Evolutionary conservation across 148 eudicot genomes (phyloP).

Genomic region (Silene conica): DNA sequence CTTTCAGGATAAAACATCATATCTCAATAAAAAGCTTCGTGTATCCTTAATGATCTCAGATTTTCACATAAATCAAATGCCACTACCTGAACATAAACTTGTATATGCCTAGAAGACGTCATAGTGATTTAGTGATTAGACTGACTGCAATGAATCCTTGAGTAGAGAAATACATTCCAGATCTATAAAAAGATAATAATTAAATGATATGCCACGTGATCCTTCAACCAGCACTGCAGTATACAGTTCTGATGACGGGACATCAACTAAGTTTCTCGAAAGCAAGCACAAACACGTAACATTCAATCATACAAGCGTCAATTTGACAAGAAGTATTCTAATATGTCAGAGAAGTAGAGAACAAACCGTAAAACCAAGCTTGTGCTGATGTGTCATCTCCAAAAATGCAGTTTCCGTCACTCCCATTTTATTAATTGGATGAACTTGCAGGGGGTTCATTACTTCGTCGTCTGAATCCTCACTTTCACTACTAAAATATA

Average conservation of each 20-base stretch:
- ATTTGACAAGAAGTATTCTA: not conserved
- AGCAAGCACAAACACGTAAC: not conserved
- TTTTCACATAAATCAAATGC: not conserved
- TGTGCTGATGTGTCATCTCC: constrained; percentile 65
- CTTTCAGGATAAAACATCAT: too few relatives aligned
- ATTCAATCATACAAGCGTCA: not conserved
- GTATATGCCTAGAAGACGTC: not conserved
- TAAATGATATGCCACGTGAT: not conserved
- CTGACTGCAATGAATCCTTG: not conserved
- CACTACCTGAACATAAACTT: not conserved
- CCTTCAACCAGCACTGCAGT: not conserved
- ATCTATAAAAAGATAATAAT: not conserved
- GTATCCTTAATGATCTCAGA: not conserved
- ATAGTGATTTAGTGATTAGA: not conserved
- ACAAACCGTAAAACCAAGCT: constrained; percentile 57
- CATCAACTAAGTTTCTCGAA: not conserved
- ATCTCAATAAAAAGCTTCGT: not conserved
- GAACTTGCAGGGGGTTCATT: constrained; percentile 28
- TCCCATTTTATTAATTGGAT: constrained; percentile 56
- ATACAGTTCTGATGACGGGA: not conserved
- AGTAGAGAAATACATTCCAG: not conserved
- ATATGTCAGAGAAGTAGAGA: constrained; percentile 24
- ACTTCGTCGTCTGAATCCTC: constrained; percentile 54
- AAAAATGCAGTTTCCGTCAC: constrained; percentile 58
- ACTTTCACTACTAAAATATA: constrained; percentile 35